Conservation (phyloP, 306 rosid species). For the Echinosophora koreensis region DNA sequence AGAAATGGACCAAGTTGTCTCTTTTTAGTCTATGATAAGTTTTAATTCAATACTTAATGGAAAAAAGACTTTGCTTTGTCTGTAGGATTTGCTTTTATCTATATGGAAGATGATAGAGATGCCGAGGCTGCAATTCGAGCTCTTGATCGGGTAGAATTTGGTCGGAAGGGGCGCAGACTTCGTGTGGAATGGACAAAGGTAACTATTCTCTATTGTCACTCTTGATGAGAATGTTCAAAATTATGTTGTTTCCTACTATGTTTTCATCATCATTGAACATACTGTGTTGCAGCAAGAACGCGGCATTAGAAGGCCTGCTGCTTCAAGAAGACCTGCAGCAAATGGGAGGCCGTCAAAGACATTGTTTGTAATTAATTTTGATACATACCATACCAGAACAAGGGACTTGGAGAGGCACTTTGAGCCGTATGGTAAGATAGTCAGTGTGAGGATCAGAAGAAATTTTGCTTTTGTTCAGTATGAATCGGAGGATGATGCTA, state of each 20-base stretch:
- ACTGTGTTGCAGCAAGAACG: constrained; percentile 78
- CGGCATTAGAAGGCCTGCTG: constrained; percentile 84
- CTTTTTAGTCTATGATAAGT: constrained; percentile 15
- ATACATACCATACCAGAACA: constrained; percentile 87
- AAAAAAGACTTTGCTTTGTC: constrained; percentile 41
- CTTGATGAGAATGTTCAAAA: background rate
- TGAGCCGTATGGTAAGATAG: constrained; percentile 92
- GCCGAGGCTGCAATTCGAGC: constrained; percentile 92
- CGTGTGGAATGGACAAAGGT: constrained; percentile 99
- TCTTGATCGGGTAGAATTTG: constrained; percentile 89
- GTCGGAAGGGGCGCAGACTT: constrained; percentile 92
- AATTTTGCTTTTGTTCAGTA: constrained; percentile 97
- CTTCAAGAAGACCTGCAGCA: constrained; percentile 77
- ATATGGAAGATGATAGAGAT: constrained; percentile 98
- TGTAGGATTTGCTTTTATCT: constrained; percentile 94
- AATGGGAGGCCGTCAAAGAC: constrained; percentile 89
- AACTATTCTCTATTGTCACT: constrained; percentile 9
- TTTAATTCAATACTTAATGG: constrained; percentile 13
- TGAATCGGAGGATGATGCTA: constrained; percentile 94
- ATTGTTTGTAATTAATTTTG: constrained; percentile 93
- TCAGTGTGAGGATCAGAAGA: constrained; percentile 90
- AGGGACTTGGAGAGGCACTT: constrained; percentile 98
- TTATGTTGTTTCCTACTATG: constrained; percentile 13
- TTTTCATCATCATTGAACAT: constrained; percentile 26
- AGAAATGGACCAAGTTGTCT: constrained; percentile 36